Base-by-base conservation (phyloP, 164 flowering plant genomes). In the Pachysandra terminalis region DNA sequence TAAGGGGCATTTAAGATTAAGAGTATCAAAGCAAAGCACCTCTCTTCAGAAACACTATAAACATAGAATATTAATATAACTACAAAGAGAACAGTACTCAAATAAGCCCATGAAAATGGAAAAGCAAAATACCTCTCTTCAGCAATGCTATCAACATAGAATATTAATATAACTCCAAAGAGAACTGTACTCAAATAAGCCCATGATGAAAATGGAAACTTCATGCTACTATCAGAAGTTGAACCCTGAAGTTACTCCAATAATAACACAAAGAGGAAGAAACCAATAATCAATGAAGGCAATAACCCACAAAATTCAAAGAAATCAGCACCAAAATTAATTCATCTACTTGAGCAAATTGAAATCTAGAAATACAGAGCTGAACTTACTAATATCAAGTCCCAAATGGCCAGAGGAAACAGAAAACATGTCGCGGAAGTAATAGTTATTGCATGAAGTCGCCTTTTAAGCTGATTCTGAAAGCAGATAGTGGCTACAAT, bases 351-450 rank as follows among this genome's bases (percentile, higher is more conserved):
- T 35, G 25, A 67, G 10, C 25, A 68, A 7, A 45, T 64, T 40
- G 14, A 23, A 41, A 45, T 19, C 32, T 23, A 25, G 32, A 14
- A 66, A 21, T 60, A 32, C 66, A 66, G 21, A 71, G 61, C 19
- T 27, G n/a, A 62, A 83, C 92, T 85, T 81, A 95, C 99, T 61
- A 89, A 77, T 73, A 95, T 79, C 69, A 83, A 69, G 84, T 90
- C 98, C 98, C 97, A 95, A 85, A 92, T 90, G 74, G 98, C 98
- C 63, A 90, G 87, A 54, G 98, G 99, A 80, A 95, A 92, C 54
- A 95, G 78, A 77, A 95, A 95, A 77, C 97, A 91, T 16, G 96
- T 88, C 21, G 99, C 96, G 74, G 99, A 86, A 73, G 94, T 79
- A 72, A 89, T 81, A 23, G 96, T 89, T 62, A 92, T 72, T 59